Conservation (phyloP, 2,329 filamentous ascomycete species). For the Xylariomycetidae sp. region DNA sequence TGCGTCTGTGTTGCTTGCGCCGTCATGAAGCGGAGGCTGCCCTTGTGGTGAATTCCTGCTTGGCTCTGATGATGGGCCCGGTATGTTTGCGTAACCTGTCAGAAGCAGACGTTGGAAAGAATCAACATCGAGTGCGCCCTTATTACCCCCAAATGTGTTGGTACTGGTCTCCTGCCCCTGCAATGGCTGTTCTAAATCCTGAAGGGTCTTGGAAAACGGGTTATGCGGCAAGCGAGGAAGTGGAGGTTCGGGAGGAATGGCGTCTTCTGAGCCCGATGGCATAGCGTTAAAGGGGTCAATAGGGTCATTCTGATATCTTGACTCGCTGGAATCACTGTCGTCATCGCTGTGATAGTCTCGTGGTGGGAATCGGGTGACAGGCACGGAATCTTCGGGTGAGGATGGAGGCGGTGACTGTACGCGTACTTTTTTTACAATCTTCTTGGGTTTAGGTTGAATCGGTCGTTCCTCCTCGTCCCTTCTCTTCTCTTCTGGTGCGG, state of each 20-base stretch:
- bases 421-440: constrained; percentile 62
- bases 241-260: constrained; percentile 13
- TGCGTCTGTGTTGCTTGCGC: constrained; percentile 52
- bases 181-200: constrained; percentile 41
- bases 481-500: constrained; percentile 28
- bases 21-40: constrained; percentile 32
- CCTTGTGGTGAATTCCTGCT: too few relatives aligned
- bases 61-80: constrained; percentile 23
- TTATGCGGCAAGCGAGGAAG: constrained; percentile 36
- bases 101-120: constrained; percentile 72
- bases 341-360: constrained; percentile 13
- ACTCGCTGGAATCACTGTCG: constrained; percentile 20
- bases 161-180: constrained; percentile 27
- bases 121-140: constrained; percentile 64
- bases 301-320: constrained; percentile 21
- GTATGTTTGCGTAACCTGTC: constrained; percentile 57
- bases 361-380: constrained; percentile 19
- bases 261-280: constrained; percentile 9
- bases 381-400: constrained; percentile 48
- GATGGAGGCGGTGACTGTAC: constrained; percentile 60
- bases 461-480: constrained; percentile 23
- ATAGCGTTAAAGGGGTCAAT: constrained; percentile 19
- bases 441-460: constrained; percentile 32
- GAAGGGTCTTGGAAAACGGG: constrained; percentile 53
- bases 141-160: constrained; percentile 27